Evolutionary conservation across 2,329 filamentous ascomycete species (phyloP).

Genomic region (Bipolaris cookei): DNA sequence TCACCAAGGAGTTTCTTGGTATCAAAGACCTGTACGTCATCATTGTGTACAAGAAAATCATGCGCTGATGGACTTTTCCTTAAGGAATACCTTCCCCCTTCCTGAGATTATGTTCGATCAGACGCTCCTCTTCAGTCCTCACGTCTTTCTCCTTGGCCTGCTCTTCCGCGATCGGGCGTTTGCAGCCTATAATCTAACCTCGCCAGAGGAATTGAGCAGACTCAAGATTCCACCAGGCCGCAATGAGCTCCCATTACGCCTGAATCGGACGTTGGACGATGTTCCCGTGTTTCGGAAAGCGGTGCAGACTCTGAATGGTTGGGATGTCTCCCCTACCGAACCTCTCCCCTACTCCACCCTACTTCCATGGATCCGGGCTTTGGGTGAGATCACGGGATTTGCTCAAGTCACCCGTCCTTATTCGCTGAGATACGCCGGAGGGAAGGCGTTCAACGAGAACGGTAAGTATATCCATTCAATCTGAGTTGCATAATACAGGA

Average conservation of each 20-base stretch:
- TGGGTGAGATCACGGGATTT: constrained; percentile 39
- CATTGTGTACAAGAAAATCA: neutral
- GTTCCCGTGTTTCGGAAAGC: constrained; percentile 27
- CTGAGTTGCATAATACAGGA: neutral
- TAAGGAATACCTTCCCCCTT: constrained; percentile 39
- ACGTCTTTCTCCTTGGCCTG: constrained; percentile 41
- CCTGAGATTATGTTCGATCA: constrained; percentile 43
- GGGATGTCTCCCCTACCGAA: constrained; percentile 36
- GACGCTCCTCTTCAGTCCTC: constrained; percentile 43
- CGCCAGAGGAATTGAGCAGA: constrained; percentile 44
- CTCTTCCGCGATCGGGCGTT: constrained; percentile 23
- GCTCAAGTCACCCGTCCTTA: constrained; percentile 38
- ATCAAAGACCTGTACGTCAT: neutral
- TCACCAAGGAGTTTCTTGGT: constrained; percentile 8
- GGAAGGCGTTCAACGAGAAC: constrained; percentile 50
- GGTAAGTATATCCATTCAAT: constrained; percentile 30
- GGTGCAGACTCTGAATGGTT: constrained; percentile 26
- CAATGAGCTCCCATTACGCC: constrained; percentile 6
- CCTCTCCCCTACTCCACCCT: constrained; percentile 32
- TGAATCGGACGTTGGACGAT: constrained; percentile 9
- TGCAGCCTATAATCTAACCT: constrained; percentile 35
- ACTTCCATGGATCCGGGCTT: constrained; percentile 35
- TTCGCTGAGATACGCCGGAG: constrained; percentile 43
- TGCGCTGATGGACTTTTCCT: neutral
- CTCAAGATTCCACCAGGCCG: constrained; percentile 33